Conservation (phyloP, 192 early-diverging fungal genomes). For the Coemansia sp. region DNA sequence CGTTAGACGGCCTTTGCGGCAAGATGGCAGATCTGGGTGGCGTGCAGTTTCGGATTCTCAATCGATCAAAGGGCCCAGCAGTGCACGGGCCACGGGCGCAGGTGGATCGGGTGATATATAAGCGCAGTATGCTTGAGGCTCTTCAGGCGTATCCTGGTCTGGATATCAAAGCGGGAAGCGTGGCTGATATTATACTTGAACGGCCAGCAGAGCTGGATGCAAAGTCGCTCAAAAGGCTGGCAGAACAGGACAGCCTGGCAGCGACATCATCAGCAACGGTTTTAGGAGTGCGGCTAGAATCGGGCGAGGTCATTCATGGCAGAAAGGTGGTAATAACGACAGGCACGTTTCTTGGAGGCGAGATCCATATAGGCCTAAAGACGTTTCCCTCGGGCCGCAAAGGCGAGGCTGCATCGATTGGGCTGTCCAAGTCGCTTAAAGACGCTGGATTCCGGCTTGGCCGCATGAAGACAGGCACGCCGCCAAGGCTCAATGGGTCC, state of each 20-base stretch:
- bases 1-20: conserved; percentile 80
- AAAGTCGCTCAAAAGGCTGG: conserved; percentile 17
- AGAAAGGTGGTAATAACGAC: conserved; percentile 77
- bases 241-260: conserved; percentile 28
- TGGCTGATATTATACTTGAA: conserved; percentile 68
- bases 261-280: conserved; percentile 5
- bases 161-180: conserved; percentile 64
- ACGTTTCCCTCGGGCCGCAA: conserved; percentile 71
- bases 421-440: conserved; percentile 70
- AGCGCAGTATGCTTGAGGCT: conserved; percentile 65
- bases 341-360: conserved; percentile 77
- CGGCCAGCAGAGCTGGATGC: conserved; percentile 29
- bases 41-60: conserved; percentile 79
- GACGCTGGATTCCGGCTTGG: conserved; percentile 73
- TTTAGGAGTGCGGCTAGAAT: conserved; percentile 64
- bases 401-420: conserved; percentile 69
- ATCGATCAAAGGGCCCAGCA: conserved; percentile 77
- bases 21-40: conserved; percentile 73
- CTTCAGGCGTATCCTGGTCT: conserved; percentile 67
- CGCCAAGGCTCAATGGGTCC: conserved; percentile 69
- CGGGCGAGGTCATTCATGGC: conserved; percentile 63
- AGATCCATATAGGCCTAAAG: conserved; percentile 75
- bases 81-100: conserved; percentile 82
- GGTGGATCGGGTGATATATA: conserved; percentile 77
- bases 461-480: conserved; percentile 84